Evolutionary conservation across 2,329 filamentous ascomycete species (phyloP).

Genomic region (Tolypocladium endophyticum): DNA sequence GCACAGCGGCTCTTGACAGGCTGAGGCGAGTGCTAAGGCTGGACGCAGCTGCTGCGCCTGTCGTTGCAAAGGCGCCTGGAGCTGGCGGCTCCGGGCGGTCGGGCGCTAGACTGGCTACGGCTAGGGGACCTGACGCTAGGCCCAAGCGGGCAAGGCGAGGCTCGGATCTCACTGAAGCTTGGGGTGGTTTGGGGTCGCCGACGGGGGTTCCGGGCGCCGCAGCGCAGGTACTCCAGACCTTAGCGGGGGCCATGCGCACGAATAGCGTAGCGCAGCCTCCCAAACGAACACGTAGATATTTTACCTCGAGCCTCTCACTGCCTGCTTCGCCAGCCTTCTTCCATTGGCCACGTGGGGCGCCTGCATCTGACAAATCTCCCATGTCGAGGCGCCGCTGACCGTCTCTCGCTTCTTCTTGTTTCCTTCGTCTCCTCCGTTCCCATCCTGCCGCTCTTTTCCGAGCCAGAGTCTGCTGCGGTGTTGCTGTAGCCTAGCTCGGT

Average conservation of each 20-base stretch:
- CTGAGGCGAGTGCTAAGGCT: too few relatives aligned
- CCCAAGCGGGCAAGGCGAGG: conserved; percentile 5
- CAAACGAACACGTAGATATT: neutral
- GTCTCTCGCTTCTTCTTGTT: conserved; percentile 7
- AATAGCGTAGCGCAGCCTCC: neutral
- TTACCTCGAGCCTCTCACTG: neutral
- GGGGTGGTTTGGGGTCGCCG: neutral
- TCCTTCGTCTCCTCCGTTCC: conserved; percentile 7
- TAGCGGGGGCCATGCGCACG: neutral
- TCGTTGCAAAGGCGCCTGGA: too few relatives aligned
- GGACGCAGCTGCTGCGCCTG: neutral
- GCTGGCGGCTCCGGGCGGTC: neutral
- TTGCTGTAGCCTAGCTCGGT: too few relatives aligned
- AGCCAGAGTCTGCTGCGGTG: neutral
- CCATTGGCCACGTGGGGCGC: conserved; percentile 21
- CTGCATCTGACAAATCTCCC: conserved; percentile 16
- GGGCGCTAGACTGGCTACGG: conserved; percentile 1
- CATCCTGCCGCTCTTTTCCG: conserved; percentile 1
- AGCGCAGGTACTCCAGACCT: neutral
- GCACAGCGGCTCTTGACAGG: neutral
- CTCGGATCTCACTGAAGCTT: neutral
- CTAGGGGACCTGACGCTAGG: conserved; percentile 7
- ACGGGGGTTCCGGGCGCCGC: neutral
- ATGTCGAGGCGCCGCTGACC: conserved; percentile 15
- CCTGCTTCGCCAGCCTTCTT: conserved; percentile 7